phyloP scores from a whole-genome alignment of 2,329 filamentous ascomycete species.

The Epichloe aotearoae region DNA sequence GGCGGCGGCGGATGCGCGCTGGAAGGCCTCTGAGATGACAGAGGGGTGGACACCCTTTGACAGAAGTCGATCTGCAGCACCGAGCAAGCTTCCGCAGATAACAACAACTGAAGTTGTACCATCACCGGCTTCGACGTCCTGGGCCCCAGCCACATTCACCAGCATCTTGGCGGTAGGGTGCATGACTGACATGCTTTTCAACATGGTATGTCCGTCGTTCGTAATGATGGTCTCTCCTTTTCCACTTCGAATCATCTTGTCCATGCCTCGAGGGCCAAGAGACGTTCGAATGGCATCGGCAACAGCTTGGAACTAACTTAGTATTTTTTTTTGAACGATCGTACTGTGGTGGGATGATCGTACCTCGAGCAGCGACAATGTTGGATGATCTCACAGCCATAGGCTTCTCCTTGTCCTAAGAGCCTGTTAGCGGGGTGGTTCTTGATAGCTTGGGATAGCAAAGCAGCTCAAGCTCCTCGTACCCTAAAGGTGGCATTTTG shows the following conservation, averaged over 20 bases:
- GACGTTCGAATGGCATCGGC: conserved; percentile 96
- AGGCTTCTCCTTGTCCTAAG: conserved; percentile 88
- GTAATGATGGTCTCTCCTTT: conserved; percentile 98
- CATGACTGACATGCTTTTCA: conserved; percentile 98
- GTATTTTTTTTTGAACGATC: background rate
- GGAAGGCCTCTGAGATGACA: conserved; percentile 94
- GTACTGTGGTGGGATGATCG: conserved; percentile 10
- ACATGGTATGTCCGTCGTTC: conserved; percentile 98
- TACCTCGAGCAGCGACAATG: conserved; percentile 93
- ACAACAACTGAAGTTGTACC: conserved; percentile 97
- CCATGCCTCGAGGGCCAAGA: conserved; percentile 91
- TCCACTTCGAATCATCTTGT: conserved; percentile 97
- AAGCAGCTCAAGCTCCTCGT: conserved; percentile 19
- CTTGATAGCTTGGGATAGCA: conserved; percentile 12
- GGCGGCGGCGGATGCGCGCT: conserved; percentile 78
- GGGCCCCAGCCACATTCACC: conserved; percentile 89
- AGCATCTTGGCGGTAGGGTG: conserved; percentile 99
- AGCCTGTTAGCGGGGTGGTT: conserved; percentile 25
- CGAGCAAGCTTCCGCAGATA: conserved; percentile 87
- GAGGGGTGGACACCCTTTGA: conserved; percentile 89
- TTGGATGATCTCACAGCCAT: conserved; percentile 92
- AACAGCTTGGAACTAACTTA: conserved; percentile 48
- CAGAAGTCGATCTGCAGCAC: conserved; percentile 82
- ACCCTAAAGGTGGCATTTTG: conserved; percentile 46
- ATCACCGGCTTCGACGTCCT: conserved; percentile 96